Percentiles rank a stretch among this genome's conserved stretches.
Conservation (phyloP, 176 grass and related monocot species). For the Avena eriantha region DNA sequence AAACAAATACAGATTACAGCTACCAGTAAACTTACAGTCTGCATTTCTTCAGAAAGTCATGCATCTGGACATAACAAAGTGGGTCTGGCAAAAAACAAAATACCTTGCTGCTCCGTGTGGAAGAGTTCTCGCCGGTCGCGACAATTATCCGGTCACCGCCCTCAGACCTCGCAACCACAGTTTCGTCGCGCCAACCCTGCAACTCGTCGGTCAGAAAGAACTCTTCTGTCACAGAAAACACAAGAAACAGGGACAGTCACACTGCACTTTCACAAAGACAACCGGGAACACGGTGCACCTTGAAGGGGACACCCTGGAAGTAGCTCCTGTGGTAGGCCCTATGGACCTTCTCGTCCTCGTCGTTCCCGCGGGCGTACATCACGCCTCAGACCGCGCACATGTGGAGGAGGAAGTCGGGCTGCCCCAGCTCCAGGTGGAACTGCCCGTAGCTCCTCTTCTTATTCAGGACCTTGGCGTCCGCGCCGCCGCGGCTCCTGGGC, state of each 20-base stretch:
- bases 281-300: constrained; percentile 42
- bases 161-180: constrained; percentile 50
- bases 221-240: not conserved
- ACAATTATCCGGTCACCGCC: constrained; percentile 60
- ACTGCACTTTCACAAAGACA: not conserved
- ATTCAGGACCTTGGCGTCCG: constrained; percentile 46
- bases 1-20: not conserved
- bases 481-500: not conserved
- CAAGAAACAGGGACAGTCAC: not conserved
- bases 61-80: not conserved
- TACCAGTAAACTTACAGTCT: not conserved
- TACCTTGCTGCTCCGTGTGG: constrained; percentile 57
- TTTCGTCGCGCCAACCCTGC: constrained; percentile 82
- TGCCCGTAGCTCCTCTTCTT: constrained; percentile 88
- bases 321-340: constrained; percentile 75
- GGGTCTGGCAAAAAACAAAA: not conserved
- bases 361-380: constrained; percentile 79
- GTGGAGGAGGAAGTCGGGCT: constrained; percentile 81
- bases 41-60: constrained; percentile 28
- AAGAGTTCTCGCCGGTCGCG: constrained; percentile 46
- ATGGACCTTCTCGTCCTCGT: constrained; percentile 82
- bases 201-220: not conserved
- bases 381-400: constrained; percentile 77
- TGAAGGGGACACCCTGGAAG: constrained; percentile 69
- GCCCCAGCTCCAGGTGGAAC: constrained; percentile 93